These are phyloP conservation scores for Hymenochaete sp. DNA, from an alignment of 1,284 basidiomycete genomes.

Conservation along the genomic window DNA sequence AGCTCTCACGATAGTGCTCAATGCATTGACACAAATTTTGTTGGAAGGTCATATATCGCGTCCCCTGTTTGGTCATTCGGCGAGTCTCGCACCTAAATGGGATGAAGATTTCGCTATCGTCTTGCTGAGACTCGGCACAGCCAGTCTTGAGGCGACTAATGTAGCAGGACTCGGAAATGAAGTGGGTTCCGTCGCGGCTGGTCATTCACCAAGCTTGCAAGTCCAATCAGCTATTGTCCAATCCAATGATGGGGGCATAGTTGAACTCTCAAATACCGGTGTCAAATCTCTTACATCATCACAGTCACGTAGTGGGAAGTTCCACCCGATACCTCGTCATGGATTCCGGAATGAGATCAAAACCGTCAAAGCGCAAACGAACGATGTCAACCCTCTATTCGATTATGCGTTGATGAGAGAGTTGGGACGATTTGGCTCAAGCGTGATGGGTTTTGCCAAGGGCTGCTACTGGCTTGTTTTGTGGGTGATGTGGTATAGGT, in stretches of 20 bases:
- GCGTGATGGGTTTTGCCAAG: constrained; percentile 9
- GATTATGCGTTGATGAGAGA: constrained; percentile 42
- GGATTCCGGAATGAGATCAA: constrained; percentile 46
- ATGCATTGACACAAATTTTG: constrained; percentile 54
- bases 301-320: no score
- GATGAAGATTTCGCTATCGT: constrained; percentile 70
- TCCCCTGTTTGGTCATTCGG: constrained; percentile 39
- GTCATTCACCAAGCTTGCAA: constrained; percentile 23
- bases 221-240: no score
- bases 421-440: constrained; percentile 22
- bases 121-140: constrained; percentile 60
- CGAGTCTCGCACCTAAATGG: constrained; percentile 36
- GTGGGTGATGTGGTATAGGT: constrained; percentile 16
- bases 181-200: constrained; percentile 43
- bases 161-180: constrained; percentile 67
- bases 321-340: constrained; percentile 28
- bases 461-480: constrained; percentile 11
- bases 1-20: constrained; percentile 46
- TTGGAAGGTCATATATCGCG: constrained; percentile 41
- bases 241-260: constrained; percentile 25
- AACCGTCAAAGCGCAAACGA: constrained; percentile 31
- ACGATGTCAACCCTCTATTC: constrained; percentile 33
- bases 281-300: constrained; percentile 31
- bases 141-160: constrained; percentile 63
- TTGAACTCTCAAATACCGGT: constrained; percentile 37